Conservation (phyloP, 208 protist genomes). For the Entamoeba moshkovskii region DNA sequence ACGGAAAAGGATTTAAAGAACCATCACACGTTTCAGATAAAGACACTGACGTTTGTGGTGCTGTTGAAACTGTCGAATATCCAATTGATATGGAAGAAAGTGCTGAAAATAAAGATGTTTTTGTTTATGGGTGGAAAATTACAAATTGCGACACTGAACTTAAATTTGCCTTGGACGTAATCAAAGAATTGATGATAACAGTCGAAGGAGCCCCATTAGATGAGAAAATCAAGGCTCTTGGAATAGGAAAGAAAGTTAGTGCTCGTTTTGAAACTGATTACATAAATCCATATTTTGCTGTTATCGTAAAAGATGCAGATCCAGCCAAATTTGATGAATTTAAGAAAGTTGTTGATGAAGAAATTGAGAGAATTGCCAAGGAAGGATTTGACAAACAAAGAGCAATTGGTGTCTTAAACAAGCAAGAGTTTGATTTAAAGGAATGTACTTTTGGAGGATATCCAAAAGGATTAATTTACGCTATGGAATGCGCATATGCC, state of each 20-base stretch:
- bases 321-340: not conserved
- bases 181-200: not conserved
- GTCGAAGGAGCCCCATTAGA: not conserved
- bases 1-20: not conserved
- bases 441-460: not conserved
- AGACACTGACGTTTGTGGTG: not conserved
- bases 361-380: not conserved
- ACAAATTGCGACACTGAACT: not conserved
- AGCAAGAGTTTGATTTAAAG: not conserved
- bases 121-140: not conserved
- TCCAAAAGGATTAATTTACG: not conserved
- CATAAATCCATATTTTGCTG: not conserved
- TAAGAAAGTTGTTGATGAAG: not conserved
- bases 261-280: not conserved
- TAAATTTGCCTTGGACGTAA: not conserved
- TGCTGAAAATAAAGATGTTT: not conserved
- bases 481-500: not conserved
- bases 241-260: not conserved
- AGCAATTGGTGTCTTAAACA: not conserved
- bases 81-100: not conserved
- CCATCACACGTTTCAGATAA: not conserved
- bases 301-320: not conserved
- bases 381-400: not conserved
- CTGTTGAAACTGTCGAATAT: not conserved
- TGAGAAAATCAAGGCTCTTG: not conserved